Evolutionary conservation across 139 green algal species (phyloP).

Genomic region (Tetraselmis chui): DNA sequence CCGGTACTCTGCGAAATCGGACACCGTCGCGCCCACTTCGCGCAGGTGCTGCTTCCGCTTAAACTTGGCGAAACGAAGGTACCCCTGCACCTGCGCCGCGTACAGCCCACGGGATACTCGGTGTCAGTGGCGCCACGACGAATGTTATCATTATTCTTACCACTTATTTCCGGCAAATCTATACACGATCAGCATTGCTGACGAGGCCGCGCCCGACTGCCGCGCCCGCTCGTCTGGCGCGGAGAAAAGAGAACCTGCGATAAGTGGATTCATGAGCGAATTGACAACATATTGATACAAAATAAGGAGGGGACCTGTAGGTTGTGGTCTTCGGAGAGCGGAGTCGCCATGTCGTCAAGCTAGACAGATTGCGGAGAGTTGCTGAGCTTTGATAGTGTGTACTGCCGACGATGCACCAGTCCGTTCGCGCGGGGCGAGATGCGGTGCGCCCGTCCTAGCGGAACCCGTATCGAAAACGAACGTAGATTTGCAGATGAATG

Average conservation of each 20-base stretch:
- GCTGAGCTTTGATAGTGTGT: too few species aligned
- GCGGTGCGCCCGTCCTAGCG: too few species aligned
- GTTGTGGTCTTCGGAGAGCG: background rate
- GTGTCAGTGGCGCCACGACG: too few species aligned
- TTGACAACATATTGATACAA: too few species aligned
- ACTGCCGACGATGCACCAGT: too few species aligned
- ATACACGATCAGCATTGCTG: background rate
- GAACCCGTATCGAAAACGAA: too few species aligned
- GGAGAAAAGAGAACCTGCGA: background rate
- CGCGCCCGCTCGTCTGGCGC: too few species aligned
- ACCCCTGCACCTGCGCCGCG: slow-evolving; percentile 30
- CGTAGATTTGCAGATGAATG: too few species aligned
- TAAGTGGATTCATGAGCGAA: background rate
- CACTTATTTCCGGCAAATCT: background rate
- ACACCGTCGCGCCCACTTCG: slow-evolving; percentile 20
- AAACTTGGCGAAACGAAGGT: slow-evolving; percentile 46
- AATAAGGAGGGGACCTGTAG: background rate
- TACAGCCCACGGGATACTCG: background rate
- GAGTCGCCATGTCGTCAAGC: background rate
- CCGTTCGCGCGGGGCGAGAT: too few species aligned
- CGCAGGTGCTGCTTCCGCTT: slow-evolving; percentile 43
- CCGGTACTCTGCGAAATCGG: slow-evolving; percentile 29
- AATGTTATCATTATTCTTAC: too few species aligned
- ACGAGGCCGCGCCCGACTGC: background rate
- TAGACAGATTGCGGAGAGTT: too few species aligned